Percentiles rank a stretch among this genome's conserved stretches.
Conservation (phyloP, 345 rosid species). For the Hypericum androsaemum region DNA sequence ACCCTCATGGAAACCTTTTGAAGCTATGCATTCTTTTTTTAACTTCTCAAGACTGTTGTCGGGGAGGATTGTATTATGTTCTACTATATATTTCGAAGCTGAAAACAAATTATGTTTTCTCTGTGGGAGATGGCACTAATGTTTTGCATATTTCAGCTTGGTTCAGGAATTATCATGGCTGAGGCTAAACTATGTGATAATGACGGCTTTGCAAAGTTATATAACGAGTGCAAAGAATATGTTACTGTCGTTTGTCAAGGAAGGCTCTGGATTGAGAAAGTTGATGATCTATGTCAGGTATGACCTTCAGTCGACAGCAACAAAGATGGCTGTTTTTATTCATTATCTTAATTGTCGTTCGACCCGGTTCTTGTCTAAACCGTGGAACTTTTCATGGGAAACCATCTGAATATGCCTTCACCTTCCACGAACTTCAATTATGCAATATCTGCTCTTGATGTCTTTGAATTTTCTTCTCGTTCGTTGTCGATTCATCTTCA, state of each 20-base stretch:
- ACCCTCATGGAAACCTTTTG: too few species aligned
- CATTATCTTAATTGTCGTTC: background rate
- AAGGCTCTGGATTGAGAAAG: constrained; percentile 44
- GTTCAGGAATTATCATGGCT: constrained; percentile 54
- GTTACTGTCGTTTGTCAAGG: constrained; percentile 57
- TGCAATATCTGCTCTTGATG: too few species aligned
- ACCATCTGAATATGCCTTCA: too few species aligned
- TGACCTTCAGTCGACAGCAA: background rate
- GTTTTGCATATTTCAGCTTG: constrained; percentile 40
- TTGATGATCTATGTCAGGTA: constrained; percentile 85
- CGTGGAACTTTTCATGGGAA: too few species aligned
- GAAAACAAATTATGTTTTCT: constrained; percentile 7
- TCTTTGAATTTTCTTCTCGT: too few species aligned
- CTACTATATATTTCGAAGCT: background rate
- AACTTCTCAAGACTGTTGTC: too few species aligned
- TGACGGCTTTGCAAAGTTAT: constrained; percentile 55
- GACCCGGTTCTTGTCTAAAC: background rate
- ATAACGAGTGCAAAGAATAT: constrained; percentile 77
- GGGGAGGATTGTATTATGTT: background rate
- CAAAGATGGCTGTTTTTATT: background rate
- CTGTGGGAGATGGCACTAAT: background rate
- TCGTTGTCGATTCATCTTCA: too few species aligned
- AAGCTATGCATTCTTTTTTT: too few species aligned
- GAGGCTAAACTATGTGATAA: constrained; percentile 47
- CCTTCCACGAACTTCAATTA: too few species aligned